Base-by-base conservation (phyloP, 352 stramenopile species). In the Globisporangium emineosum region DNA sequence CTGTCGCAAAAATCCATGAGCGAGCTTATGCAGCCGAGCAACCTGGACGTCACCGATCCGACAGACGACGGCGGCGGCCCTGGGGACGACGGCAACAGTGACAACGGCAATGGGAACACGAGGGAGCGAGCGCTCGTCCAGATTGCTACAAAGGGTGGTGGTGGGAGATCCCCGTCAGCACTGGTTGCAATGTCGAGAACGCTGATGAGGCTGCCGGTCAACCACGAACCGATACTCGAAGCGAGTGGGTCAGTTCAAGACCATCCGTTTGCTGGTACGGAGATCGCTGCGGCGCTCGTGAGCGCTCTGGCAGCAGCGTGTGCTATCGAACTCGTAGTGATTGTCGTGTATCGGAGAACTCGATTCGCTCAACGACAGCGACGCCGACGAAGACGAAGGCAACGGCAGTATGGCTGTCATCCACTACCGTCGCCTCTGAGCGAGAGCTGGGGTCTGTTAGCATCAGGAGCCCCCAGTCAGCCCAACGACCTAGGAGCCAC, bases 11-110 rank as follows among this genome's bases (percentile, higher is more conserved):
- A 81, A 32, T 25, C 71, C 15, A 43, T 73, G 23, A 58, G 42
- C 30, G 73, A 78, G 25, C 58, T 80, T 37, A 68, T 68, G 40
- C 55, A 65, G 40, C 57, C 68, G 5, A 76, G 64, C 60, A 84
- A 84, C 50, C 58, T 82, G 12, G 70, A 83, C 53, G 70, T 68
- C 19, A 51, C 42, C 1, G 33, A 59, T 23, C 30, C 45, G 17
- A 53, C 23, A 12, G 51, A 47, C 29, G 25, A 66, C 15, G 25
- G 23, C 17, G 17, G 21, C 49, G 54, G n/a, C n/a, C n/a, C n/a
- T n/a, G n/a, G n/a, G n/a, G n/a, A n/a, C n/a, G n/a, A n/a, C n/a
- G n/a, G n/a, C 35, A 53, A 35, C 15, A 9, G 9, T 0, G 27
- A 33, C 23, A 32, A 51, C 23, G 37, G 17, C 17, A 45, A 45